phyloP scores from a whole-genome alignment of 805 yeast genomes.

The Candida verbasci region DNA sequence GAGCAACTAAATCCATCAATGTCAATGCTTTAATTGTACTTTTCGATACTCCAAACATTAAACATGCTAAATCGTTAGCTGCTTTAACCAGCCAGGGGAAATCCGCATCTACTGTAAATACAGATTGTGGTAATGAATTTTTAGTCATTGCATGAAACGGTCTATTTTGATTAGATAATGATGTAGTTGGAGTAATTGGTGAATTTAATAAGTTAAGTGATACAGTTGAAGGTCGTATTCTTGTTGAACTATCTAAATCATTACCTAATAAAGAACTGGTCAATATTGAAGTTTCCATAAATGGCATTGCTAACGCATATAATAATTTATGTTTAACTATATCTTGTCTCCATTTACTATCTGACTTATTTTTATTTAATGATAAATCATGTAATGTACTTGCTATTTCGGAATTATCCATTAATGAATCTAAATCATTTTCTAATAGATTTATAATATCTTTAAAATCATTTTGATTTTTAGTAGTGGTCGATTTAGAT shows the following conservation, averaged over 20 bases:
- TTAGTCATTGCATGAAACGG: constrained; percentile 66
- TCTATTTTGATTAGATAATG: constrained; percentile 22
- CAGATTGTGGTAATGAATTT: constrained; percentile 73
- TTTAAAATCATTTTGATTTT: constrained; percentile 34
- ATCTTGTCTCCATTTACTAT: constrained; percentile 32
- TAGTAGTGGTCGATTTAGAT: neutral
- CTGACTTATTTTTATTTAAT: constrained; percentile 31
- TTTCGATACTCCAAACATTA: constrained; percentile 78
- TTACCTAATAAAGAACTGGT: constrained; percentile 18
- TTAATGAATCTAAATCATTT: constrained; percentile 23
- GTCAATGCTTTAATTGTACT: constrained; percentile 57
- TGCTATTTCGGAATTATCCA: constrained; percentile 39
- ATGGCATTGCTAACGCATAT: constrained; percentile 66
- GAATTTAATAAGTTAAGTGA: constrained; percentile 23
- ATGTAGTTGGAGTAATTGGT: constrained; percentile 6
- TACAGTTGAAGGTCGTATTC: constrained; percentile 24
- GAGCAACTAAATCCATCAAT: constrained; percentile 71
- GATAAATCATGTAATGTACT: constrained; percentile 57
- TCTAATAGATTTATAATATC: constrained; percentile 48
- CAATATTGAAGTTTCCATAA: constrained; percentile 40
- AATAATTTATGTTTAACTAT: constrained; percentile 44
- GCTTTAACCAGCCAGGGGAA: constrained; percentile 80
- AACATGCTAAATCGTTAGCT: constrained; percentile 85
- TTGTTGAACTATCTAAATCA: constrained; percentile 8
- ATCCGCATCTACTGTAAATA: constrained; percentile 70